These are phyloP conservation scores for Ophiostoma sp. DNA, from an alignment of 2,329 filamentous ascomycete species.

Conservation along the genomic window DNA sequence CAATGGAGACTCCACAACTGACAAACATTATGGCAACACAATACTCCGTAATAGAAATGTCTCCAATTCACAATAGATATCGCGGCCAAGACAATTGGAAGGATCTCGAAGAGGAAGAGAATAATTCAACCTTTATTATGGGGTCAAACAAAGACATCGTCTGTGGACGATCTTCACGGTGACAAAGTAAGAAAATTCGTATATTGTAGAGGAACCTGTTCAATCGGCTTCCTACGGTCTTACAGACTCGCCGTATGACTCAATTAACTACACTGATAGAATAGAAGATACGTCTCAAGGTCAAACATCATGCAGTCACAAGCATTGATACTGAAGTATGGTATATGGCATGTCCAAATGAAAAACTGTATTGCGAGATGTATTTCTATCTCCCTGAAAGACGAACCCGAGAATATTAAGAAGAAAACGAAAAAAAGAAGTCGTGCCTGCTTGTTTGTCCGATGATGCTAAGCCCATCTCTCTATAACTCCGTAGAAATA, in stretches of 20 bases:
- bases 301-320: no score
- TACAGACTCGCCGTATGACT: not conserved
- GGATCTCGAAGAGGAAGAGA: not conserved
- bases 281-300: no score
- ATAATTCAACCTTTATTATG: no score
- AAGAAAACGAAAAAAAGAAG: not conserved
- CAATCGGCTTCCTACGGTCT: not conserved
- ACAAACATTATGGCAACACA: not conserved
- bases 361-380: slow-evolving; percentile 4
- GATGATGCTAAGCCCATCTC: slow-evolving; percentile 8
- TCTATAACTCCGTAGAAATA: slow-evolving; percentile 5
- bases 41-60: not conserved
- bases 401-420: not conserved
- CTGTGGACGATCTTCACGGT: not conserved
- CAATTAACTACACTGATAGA: not conserved
- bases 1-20: not conserved
- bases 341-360: not conserved
- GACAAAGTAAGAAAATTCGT: not conserved
- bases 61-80: not conserved
- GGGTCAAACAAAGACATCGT: no score
- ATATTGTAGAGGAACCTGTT: not conserved
- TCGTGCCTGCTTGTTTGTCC: not conserved
- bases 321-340: no score
- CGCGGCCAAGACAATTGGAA: not conserved
- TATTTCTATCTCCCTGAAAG: not conserved